phyloP scores from a whole-genome alignment of 2,329 filamentous ascomycete species.

The Exserohilum rostratum region DNA sequence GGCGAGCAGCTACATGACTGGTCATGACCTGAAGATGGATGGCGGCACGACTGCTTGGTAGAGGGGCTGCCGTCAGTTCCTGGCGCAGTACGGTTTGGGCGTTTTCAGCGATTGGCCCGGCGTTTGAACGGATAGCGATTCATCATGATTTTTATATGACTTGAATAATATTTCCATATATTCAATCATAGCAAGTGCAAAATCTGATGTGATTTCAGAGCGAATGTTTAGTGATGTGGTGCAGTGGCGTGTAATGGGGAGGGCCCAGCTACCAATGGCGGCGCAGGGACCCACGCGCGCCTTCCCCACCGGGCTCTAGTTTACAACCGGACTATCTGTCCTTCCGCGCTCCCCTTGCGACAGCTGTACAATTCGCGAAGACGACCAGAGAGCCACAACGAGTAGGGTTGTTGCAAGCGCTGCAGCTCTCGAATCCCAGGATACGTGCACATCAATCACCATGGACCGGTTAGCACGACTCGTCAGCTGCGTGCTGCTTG shows the following conservation, averaged over 20 bases:
- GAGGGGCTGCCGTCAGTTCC: background rate
- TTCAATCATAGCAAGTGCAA: background rate
- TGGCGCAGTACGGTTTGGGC: background rate
- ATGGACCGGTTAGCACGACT: slow-evolving; percentile 47
- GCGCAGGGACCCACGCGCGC: slow-evolving; percentile 15
- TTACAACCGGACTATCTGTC: slow-evolving; percentile 42
- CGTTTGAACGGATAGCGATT: background rate
- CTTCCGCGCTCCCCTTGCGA: slow-evolving; percentile 31
- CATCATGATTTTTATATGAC: background rate
- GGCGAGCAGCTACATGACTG: slow-evolving; percentile 48
- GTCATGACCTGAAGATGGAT: slow-evolving; percentile 42
- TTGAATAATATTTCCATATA: background rate
- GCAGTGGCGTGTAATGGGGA: no score
- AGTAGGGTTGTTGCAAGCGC: slow-evolving; percentile 11
- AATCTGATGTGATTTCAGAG: background rate
- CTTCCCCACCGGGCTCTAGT: slow-evolving; percentile 19
- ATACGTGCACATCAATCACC: slow-evolving; percentile 19
- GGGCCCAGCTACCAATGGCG: slow-evolving; percentile 1
- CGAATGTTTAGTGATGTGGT: background rate
- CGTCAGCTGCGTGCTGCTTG: slow-evolving; percentile 41
- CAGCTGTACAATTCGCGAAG: slow-evolving; percentile 30
- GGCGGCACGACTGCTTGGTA: slow-evolving; percentile 46
- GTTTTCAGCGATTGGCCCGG: slow-evolving; percentile 3
- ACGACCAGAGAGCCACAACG: slow-evolving; percentile 24
- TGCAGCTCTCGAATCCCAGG: slow-evolving; percentile 21